Percentiles rank a stretch among this genome's conserved stretches.
These are phyloP conservation scores for Podila minutissima DNA, from an alignment of 192 early-diverging fungal species.

Conservation along the genomic window DNA sequence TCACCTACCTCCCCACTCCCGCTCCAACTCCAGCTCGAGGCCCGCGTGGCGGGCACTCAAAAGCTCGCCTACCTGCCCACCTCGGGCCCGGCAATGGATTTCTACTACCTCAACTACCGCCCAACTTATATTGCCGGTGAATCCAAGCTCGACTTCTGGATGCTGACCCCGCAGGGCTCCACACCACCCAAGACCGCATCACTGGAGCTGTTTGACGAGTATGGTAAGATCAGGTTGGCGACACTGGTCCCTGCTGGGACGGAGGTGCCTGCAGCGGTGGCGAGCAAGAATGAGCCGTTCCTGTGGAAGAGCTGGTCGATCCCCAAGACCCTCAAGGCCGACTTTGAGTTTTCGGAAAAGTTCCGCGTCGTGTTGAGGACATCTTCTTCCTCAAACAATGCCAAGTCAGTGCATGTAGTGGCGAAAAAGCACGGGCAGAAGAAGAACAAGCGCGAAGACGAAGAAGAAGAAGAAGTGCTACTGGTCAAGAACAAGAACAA, in stretches of 20 bases:
- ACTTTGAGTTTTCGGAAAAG: conserved; percentile 41
- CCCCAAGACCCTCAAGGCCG: conserved; percentile 13
- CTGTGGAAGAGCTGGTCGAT: conserved; percentile 34
- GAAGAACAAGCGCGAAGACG: no score
- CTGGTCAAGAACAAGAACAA: conserved; percentile 5
- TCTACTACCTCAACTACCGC: conserved; percentile 43
- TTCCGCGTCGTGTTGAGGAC: conserved; percentile 27
- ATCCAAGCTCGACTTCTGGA: conserved; percentile 35
- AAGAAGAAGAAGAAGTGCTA: no score
- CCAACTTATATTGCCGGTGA: conserved; percentile 27
- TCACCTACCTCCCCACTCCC: conserved; percentile 10
- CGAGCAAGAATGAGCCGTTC: conserved; percentile 18
- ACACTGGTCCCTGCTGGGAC: conserved; percentile 26
- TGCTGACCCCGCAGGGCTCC: conserved; percentile 24
- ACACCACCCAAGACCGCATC: conserved; percentile 17
- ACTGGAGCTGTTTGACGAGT: conserved; percentile 39
- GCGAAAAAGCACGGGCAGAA: not conserved
- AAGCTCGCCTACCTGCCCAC: conserved; percentile 30
- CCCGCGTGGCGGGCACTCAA: conserved; percentile 6
- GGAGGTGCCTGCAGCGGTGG: conserved; percentile 1
- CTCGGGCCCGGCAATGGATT: conserved; percentile 14
- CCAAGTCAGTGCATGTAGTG: not conserved
- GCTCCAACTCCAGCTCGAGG: conserved; percentile 36
- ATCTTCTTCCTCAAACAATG: not conserved
- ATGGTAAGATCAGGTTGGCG: conserved; percentile 19